These are phyloP conservation scores for Truncatella angustata DNA, from an alignment of 2,329 filamentous ascomycete genomes.

Conservation along the genomic window DNA sequence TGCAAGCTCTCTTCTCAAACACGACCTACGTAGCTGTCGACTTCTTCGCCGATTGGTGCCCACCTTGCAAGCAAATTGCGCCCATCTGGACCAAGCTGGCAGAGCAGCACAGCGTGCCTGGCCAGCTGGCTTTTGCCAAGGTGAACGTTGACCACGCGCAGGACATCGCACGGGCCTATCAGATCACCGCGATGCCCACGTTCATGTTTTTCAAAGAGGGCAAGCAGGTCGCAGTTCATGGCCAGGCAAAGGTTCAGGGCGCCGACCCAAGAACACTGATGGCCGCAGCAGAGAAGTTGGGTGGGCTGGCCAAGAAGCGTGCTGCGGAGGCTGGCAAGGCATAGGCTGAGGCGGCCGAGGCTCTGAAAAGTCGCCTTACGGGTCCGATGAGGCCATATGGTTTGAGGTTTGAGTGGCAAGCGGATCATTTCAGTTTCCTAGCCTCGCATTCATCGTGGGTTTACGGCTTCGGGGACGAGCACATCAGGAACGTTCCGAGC, in stretches of 20 bases:
- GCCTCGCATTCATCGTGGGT: too few relatives aligned
- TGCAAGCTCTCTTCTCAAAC: conserved; percentile 45
- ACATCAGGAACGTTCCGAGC: too few relatives aligned
- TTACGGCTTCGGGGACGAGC: too few relatives aligned
- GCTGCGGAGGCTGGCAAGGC: conserved; percentile 7
- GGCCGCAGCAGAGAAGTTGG: conserved; percentile 11
- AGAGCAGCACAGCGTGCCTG: conserved; percentile 33
- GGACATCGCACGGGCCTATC: conserved; percentile 47
- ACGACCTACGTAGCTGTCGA: conserved; percentile 54
- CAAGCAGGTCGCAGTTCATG: conserved; percentile 11
- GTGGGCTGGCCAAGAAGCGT: conserved; percentile 9
- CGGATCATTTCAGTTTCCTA: too few relatives aligned
- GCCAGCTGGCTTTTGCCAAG: conserved; percentile 53
- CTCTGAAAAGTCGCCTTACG: too few relatives aligned
- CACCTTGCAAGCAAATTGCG: conserved; percentile 59
- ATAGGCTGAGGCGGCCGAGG: neutral
- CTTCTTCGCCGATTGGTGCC: conserved; percentile 61
- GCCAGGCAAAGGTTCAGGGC: conserved; percentile 11
- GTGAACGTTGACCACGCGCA: conserved; percentile 56
- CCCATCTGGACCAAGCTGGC: conserved; percentile 52
- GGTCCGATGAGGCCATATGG: too few relatives aligned
- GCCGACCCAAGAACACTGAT: conserved; percentile 6
- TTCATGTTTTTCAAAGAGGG: conserved; percentile 61
- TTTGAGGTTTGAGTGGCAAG: too few relatives aligned
- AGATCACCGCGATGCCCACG: conserved; percentile 56